Base-by-base conservation (phyloP, 352 stramenopile species). In the Phytopythium ostracodes region DNA sequence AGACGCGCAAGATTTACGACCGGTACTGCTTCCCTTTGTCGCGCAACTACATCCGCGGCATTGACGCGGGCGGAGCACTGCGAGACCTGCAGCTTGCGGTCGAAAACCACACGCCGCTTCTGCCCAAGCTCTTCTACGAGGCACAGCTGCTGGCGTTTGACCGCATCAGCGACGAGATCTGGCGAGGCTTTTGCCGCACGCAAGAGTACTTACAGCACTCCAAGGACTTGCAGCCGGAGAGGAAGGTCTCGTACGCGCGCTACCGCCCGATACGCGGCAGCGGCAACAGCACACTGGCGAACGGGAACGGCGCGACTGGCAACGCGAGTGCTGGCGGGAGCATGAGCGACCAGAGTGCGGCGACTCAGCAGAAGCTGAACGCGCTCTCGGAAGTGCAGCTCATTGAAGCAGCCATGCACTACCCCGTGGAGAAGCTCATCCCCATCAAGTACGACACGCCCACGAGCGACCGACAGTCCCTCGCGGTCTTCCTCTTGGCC, bases 1-100 rank as follows among this genome's bases (percentile, higher is more conserved):
- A 87, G 47, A 88, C 85, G 2, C 75, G 79, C 22, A 87, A 84
- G 63, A 81, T 94, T 44, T 92, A 91, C 64, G 85, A 94, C 44
- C 81, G 82, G 12, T 94, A 92, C 67, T 91, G 82, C 55, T 70
- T 62, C 2, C 62, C 68, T 2, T 65, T 50, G 20, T 90, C 80
- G 10, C 73, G 66, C 17, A 84, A 72, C 40, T 89, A 71, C 44
- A 78, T 92, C 31, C 50, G 64, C 0, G 61, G 84, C 4, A 60
- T 85, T 11, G 70, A 70, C 10, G 54, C 43, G 0, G 73, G 79
- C 10, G 61, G 44, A 0, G 69, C 63, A 4, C 49, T 92, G 35
- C 54, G 44, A 1, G 77, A 89, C 14, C 71, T 92, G 17, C 80
- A 90, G 15, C 56, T 68, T 0, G 72, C 72, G 7, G 73, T 80